A percentile compares a stretch with the other conserved stretches of the same genome.
phyloP scores from a whole-genome alignment of 768 basidiomycete species.

The Scleroderma bovista region DNA sequence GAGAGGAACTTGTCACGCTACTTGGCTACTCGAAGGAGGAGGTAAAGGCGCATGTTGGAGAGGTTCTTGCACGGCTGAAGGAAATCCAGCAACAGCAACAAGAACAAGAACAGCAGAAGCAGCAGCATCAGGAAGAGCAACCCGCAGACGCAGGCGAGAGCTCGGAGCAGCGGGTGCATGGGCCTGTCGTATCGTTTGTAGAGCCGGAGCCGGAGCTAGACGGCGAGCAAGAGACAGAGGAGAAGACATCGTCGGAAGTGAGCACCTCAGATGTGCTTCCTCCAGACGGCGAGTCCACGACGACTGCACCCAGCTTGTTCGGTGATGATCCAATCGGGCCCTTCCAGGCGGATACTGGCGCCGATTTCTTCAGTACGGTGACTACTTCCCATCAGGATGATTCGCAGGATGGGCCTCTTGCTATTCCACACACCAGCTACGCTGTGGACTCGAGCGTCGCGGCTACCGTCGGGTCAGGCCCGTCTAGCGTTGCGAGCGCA shows the following conservation, averaged over 20 bases:
- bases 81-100: conserved; percentile 27
- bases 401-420: conserved; percentile 34
- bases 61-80: conserved; percentile 75
- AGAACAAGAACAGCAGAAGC: conserved; percentile 19
- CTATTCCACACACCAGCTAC: conserved; percentile 76
- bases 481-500: conserved; percentile 77
- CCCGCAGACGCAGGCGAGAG: conserved; percentile 42
- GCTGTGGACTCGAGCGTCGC: conserved; percentile 86
- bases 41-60: conserved; percentile 69
- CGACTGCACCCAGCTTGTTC: conserved; percentile 83
- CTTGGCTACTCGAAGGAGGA: conserved; percentile 92
- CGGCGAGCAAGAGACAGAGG: conserved; percentile 26
- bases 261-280: conserved; percentile 64
- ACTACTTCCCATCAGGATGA: conserved; percentile 44
- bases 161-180: conserved; percentile 46
- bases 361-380: conserved; percentile 88
- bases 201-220: conserved; percentile 53
- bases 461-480: conserved; percentile 88
- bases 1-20: conserved; percentile 84
- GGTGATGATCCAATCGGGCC: conserved; percentile 72
- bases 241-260: conserved; percentile 56
- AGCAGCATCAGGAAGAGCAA: conserved; percentile 24
- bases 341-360: conserved; percentile 48
- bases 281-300: conserved; percentile 72
- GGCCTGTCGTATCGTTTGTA: conserved; percentile 79